Base-by-base conservation (phyloP, 306 rosid genomes). In the Calophaca sinica region DNA sequence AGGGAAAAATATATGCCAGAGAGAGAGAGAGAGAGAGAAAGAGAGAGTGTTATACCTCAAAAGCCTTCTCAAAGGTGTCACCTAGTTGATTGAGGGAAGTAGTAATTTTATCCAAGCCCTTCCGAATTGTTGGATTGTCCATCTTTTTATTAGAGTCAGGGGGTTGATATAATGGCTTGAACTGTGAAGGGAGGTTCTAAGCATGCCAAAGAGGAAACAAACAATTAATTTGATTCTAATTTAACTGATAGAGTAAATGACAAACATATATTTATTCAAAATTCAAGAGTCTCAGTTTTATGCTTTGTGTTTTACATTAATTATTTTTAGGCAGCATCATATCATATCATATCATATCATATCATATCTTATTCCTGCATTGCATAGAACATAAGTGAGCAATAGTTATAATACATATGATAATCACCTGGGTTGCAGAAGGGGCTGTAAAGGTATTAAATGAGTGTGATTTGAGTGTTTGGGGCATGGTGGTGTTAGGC, bases 11-110 rank as follows among this genome's bases (percentile, higher is more conserved):
- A 50, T 46, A 71, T 5, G 54, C 32, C n/a, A 58, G 5, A 73
- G 62, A 55, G 12, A 53, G 28, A 41, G 8, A 61, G 65, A 58
- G 4, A 57, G 32, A 51, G 44, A 68, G 4, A 57, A 26, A 51
- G 44, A 68, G 26, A 20, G 26, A 20, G 26, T 0, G 26, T 20
- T 13, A 78, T 79, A 96, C 99, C 99, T 89, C 97, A 52, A 76
- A 90, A 68, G 97, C 97, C 85, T 90, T 96, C 85, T 89, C 97
- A 77, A 92, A 89, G 31, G 98, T 90, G 87, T 92, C 98, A 46
- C 98, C 99, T 45, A 90, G 88, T n/a, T 92, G 89, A 87, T 96
- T 96, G 66, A 92, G 97, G 54, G 99, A 92, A 63, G 89, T 52
- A 13, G 96, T 82, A 75, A 96, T 80, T 81, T 53, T 62, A 85